Conservation (phyloP, 495 filamentous ascomycete genomes). For the Lasiosphaeriaceae sp. region DNA sequence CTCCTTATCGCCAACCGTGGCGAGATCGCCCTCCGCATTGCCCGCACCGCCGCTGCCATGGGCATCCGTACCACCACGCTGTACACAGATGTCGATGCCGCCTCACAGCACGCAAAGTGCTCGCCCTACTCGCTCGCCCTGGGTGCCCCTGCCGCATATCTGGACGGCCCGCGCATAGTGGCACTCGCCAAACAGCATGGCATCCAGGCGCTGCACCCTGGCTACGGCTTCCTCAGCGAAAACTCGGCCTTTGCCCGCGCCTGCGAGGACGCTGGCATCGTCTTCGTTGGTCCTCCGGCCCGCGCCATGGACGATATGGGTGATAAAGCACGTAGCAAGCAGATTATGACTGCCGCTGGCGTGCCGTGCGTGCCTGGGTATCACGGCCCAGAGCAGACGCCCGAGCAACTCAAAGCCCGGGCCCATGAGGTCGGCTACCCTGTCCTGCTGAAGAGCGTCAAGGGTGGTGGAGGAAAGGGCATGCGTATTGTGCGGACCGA, state of each 20-base stretch:
- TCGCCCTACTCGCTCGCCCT: constrained; percentile 79
- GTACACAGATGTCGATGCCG: constrained; percentile 88
- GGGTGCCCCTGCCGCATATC: constrained; percentile 76
- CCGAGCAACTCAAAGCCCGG: constrained; percentile 62
- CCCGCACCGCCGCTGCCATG: constrained; percentile 76
- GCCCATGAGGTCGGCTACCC: constrained; percentile 84
- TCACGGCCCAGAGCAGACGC: constrained; percentile 81
- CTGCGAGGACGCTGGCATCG: constrained; percentile 84
- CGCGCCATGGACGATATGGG: constrained; percentile 96
- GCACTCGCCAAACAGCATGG: constrained; percentile 76
- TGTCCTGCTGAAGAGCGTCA: constrained; percentile 94
- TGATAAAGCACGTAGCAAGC: constrained; percentile 85
- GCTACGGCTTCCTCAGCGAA: constrained; percentile 96
- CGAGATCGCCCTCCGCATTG: constrained; percentile 93
- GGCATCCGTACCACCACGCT: constrained; percentile 93
- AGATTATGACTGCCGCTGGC: constrained; percentile 90
- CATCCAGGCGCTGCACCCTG: constrained; percentile 88
- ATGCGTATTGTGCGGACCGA: constrained; percentile 86
- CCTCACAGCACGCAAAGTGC: constrained; percentile 81
- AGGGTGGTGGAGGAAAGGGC: constrained; percentile 96
- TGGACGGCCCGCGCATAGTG: constrained; percentile 91
- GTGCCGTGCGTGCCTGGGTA: constrained; percentile 97
- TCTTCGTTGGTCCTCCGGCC: constrained; percentile 92
- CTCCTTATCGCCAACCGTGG: constrained; percentile 95
- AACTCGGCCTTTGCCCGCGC: constrained; percentile 86